Percentiles rank a stretch among this genome's conserved stretches.
Conservation (phyloP, 208 protist species). For the Acanthamoeba healyi region DNA sequence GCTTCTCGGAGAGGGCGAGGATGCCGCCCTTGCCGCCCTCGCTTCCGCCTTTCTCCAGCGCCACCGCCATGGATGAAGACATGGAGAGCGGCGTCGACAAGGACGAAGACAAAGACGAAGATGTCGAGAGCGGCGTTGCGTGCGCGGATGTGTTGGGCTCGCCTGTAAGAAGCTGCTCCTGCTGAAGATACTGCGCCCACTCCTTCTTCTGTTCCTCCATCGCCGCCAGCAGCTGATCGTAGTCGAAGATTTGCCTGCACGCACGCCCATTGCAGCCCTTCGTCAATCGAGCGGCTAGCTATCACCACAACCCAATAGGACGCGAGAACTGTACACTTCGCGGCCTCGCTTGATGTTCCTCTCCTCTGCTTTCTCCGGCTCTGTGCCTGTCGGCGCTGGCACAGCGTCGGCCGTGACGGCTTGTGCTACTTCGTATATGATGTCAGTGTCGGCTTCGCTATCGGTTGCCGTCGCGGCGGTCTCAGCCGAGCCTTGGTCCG, state of each 20-base stretch:
- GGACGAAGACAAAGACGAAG: background rate
- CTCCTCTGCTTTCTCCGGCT: too few relatives aligned
- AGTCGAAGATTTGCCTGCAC: conserved; percentile 2
- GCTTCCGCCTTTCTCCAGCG: background rate
- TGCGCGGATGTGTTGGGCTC: too few relatives aligned
- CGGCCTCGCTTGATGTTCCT: too few relatives aligned
- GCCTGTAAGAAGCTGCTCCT: background rate
- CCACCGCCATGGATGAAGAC: background rate
- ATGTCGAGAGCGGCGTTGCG: background rate
- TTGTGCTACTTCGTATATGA: too few relatives aligned
- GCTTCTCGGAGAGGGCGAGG: conserved; percentile 20
- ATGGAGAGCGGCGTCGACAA: background rate
- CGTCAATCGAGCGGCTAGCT: too few relatives aligned
- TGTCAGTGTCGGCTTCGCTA: too few relatives aligned
- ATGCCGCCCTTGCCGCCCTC: background rate
- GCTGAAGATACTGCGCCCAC: background rate
- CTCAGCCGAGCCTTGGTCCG: too few relatives aligned
- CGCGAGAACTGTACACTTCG: background rate
- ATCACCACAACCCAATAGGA: too few relatives aligned
- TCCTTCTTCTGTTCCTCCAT: conserved; percentile 26
- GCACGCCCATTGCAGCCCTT: background rate
- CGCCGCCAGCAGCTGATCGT: conserved; percentile 23
- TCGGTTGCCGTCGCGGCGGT: too few relatives aligned
- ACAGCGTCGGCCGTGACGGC: too few relatives aligned
- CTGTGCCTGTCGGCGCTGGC: too few relatives aligned